phyloP scores from a whole-genome alignment of 148 eudicot species.

The Euryodendron excelsum region DNA sequence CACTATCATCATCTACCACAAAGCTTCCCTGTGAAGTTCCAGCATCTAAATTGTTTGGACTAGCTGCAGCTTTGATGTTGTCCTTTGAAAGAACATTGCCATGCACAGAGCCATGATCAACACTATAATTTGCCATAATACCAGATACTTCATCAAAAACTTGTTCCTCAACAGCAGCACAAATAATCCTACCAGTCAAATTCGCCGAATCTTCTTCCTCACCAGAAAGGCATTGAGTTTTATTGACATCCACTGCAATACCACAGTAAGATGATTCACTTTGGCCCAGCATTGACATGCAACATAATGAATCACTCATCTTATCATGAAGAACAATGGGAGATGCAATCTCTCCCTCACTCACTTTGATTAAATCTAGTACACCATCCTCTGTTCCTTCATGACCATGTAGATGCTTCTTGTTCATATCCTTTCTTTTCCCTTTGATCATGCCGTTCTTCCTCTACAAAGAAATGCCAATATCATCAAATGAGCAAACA shows the following conservation, averaged over 20 bases:
- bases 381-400: slow-evolving; percentile 32
- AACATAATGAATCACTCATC: slow-evolving; percentile 22
- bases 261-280: slow-evolving; percentile 31
- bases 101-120: slow-evolving; percentile 9
- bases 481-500: not conserved
- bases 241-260: slow-evolving; percentile 22
- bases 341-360: slow-evolving; percentile 32
- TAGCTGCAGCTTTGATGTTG: slow-evolving; percentile 12
- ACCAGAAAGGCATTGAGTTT: slow-evolving; percentile 12
- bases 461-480: slow-evolving; percentile 33
- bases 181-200: slow-evolving; percentile 18
- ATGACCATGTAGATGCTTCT: slow-evolving; percentile 20
- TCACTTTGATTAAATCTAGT: slow-evolving; percentile 23
- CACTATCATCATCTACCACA: slow-evolving; percentile 20
- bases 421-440: slow-evolving; percentile 42
- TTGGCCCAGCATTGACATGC: slow-evolving; percentile 24
- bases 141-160: slow-evolving; percentile 12
- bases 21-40: slow-evolving; percentile 22
- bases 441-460: slow-evolving; percentile 35
- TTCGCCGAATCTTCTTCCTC: slow-evolving; percentile 22
- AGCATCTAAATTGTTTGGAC: slow-evolving; percentile 5
- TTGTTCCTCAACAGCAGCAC: slow-evolving; percentile 24
- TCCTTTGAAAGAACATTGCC: not conserved
- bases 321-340: slow-evolving; percentile 27
- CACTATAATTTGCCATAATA: slow-evolving; percentile 3